Conservation (phyloP, 345 rosid species). For the Salix viminalis region DNA sequence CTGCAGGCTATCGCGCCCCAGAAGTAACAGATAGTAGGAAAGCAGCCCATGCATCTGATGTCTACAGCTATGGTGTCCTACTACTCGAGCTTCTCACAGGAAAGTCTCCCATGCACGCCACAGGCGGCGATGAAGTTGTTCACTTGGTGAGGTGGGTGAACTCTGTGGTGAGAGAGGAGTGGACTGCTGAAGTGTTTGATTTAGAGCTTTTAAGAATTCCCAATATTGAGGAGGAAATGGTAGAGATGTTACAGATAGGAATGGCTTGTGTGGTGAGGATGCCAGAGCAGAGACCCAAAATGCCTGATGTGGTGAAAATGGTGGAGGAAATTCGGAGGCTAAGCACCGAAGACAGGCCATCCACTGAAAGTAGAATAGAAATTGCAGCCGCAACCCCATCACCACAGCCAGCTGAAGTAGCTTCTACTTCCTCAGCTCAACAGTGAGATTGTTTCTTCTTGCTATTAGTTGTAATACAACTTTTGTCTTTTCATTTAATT, state of each 20-base stretch:
- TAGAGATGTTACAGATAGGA: conserved; percentile 33
- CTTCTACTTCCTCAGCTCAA: conserved; percentile 8
- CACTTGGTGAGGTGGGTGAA: conserved; percentile 35
- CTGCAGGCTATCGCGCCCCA: conserved; percentile 30
- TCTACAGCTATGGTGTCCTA: conserved; percentile 30
- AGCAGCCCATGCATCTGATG: conserved; percentile 28
- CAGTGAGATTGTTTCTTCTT: not conserved
- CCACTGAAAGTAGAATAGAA: conserved; percentile 8
- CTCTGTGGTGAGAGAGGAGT: conserved; percentile 35
- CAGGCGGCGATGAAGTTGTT: conserved; percentile 20
- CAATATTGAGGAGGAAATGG: conserved; percentile 37
- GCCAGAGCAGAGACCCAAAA: conserved; percentile 30
- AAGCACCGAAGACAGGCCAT: not conserved
- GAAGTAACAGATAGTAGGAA: conserved; percentile 29
- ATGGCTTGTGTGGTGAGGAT: conserved; percentile 24
- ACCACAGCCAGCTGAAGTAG: conserved; percentile 7
- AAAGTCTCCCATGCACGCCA: conserved; percentile 16
- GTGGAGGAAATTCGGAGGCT: conserved; percentile 20
- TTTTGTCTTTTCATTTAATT: not conserved
- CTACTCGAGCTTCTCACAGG: conserved; percentile 35
- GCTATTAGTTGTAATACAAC: not conserved
- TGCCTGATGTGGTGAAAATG: conserved; percentile 25
- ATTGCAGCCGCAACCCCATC: conserved; percentile 12
- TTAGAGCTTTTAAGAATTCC: conserved; percentile 27
- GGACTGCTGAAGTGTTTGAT: conserved; percentile 38